phyloP scores from a whole-genome alignment of 345 rosid species.

The Gossypium thurberi region DNA sequence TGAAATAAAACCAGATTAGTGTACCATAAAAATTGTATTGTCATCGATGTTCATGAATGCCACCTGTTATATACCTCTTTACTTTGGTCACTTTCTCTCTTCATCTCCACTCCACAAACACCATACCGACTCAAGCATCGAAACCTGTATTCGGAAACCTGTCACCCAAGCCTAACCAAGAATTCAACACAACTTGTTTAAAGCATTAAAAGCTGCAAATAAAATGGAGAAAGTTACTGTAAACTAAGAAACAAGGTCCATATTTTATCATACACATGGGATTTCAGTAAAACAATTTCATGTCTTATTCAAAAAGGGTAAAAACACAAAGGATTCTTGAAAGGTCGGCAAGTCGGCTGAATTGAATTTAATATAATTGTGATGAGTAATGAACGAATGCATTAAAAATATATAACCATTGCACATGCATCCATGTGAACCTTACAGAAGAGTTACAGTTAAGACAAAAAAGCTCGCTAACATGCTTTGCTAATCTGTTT shows the following conservation, averaged over 20 bases:
- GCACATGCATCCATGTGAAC: constrained; percentile 24
- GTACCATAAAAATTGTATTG: neutral
- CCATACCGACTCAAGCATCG: too few relatives aligned
- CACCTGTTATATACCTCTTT: constrained; percentile 1
- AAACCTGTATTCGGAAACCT: too few relatives aligned
- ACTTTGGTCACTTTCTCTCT: neutral
- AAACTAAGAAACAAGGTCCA: neutral
- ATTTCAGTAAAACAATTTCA: neutral
- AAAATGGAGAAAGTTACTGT: neutral
- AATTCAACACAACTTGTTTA: neutral
- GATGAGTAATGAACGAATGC: constrained; percentile 2
- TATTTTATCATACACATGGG: neutral
- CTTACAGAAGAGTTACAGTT: neutral
- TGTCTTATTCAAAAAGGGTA: neutral
- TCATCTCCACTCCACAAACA: neutral
- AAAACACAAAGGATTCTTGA: neutral
- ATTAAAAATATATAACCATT: constrained; percentile 4
- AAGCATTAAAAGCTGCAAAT: neutral
- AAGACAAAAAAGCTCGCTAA: neutral
- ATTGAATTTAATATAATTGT: constrained; percentile 9
- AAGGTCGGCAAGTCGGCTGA: constrained; percentile 7
- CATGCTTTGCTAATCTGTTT: neutral
- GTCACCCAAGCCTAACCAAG: too few relatives aligned
- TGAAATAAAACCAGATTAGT: neutral
- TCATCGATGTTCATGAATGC: neutral